Conservation (phyloP, 169 alveolate species). For the Plasmodium inui region DNA sequence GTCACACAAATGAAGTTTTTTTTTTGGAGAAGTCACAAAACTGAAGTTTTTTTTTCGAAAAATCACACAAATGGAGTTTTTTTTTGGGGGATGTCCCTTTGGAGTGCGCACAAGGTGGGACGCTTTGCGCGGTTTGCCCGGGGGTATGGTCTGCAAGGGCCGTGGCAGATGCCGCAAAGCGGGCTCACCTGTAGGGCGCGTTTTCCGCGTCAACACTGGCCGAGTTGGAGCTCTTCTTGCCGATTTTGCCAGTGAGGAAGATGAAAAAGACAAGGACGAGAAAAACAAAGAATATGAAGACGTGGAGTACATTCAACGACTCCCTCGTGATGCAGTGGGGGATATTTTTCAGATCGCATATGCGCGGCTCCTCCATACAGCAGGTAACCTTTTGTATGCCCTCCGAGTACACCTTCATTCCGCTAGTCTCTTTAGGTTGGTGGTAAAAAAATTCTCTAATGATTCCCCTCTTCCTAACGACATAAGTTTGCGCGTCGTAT, state of each 20-base stretch:
- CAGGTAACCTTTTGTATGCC: conserved; percentile 44
- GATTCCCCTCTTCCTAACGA: conserved; percentile 4
- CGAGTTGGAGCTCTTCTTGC: not conserved
- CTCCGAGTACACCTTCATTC: conserved; percentile 35
- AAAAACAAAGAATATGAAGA: not conserved
- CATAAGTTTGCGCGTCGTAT: conserved; percentile 44
- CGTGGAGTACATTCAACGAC: conserved; percentile 5
- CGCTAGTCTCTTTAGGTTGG: conserved; percentile 16
- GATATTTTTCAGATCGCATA: conserved; percentile 30
- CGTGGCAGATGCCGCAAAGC: too few relatives aligned
- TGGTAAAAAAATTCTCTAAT: conserved; percentile 19
- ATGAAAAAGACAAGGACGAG: conserved; percentile 17
- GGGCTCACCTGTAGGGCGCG: not conserved
- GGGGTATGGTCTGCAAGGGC: too few relatives aligned
- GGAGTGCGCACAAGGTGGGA: not conserved
- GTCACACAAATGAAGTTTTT: too few relatives aligned
- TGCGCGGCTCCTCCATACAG: conserved; percentile 22
- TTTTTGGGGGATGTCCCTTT: not conserved
- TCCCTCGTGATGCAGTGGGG: conserved; percentile 10
- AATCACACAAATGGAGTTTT: too few relatives aligned
- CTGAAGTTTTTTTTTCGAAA: too few relatives aligned
- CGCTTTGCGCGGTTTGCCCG: not conserved
- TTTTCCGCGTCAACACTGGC: not conserved
- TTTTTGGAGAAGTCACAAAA: too few relatives aligned
- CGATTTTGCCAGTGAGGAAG: not conserved